These are phyloP conservation scores for Boletus huronensis DNA, from an alignment of 768 basidiomycete genomes.

Conservation along the genomic window DNA sequence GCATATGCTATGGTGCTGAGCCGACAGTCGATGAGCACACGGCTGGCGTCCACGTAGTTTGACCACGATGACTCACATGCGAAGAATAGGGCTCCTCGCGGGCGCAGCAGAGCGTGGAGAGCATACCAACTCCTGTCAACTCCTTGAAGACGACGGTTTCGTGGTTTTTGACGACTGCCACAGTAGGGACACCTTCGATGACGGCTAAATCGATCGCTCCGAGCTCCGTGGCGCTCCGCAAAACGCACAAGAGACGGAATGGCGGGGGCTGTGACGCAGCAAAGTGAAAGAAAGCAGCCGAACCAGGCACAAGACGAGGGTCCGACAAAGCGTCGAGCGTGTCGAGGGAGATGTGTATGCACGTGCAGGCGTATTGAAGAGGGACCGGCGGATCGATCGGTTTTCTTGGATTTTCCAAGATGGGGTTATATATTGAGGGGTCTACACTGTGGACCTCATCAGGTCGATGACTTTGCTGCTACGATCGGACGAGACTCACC, in stretches of 20 bases:
- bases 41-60: too few species aligned
- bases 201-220: slow-evolving; percentile 41
- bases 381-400: slow-evolving; percentile 43
- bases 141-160: slow-evolving; percentile 43
- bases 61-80: slow-evolving; percentile 15
- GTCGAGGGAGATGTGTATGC: slow-evolving; percentile 40
- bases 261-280: slow-evolving; percentile 36
- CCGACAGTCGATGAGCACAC: slow-evolving; percentile 9
- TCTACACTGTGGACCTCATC: slow-evolving; percentile 23
- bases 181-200: slow-evolving; percentile 39
- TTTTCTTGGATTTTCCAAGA: slow-evolving; percentile 31
- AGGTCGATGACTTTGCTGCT: background rate
- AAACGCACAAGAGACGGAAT: slow-evolving; percentile 38
- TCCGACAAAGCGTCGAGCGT: slow-evolving; percentile 44
- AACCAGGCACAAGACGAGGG: slow-evolving; percentile 37
- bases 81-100: slow-evolving; percentile 30
- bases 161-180: slow-evolving; percentile 42
- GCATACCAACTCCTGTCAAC: slow-evolving; percentile 32
- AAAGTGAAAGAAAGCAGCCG: slow-evolving; percentile 36
- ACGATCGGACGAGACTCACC: slow-evolving; percentile 10
- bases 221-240: slow-evolving; percentile 39
- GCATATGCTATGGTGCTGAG: slow-evolving; percentile 46
- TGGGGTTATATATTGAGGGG: slow-evolving; percentile 31
- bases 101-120: slow-evolving; percentile 39
- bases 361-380: slow-evolving; percentile 45